Evolutionary conservation across 129 eudicot species (phyloP).

Genomic region (Flaveria linearis): DNA sequence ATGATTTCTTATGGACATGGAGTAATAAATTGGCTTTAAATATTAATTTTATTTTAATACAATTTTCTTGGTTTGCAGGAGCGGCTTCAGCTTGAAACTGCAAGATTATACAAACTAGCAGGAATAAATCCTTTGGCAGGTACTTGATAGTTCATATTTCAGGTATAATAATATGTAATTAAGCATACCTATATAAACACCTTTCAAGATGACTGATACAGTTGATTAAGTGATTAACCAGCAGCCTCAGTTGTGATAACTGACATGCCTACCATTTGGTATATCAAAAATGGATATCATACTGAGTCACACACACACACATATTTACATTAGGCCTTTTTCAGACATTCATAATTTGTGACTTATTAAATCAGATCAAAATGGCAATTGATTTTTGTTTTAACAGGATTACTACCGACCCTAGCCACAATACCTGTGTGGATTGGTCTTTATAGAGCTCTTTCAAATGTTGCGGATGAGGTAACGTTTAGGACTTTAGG

Average conservation of each 20-base stretch:
- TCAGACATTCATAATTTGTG: neutral
- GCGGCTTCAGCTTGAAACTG: constrained; percentile 92
- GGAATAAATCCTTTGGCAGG: constrained; percentile 97
- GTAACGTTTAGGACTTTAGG: constrained; percentile 34
- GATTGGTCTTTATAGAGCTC: constrained; percentile 98
- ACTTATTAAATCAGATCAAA: neutral
- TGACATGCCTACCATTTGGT: neutral
- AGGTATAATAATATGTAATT: neutral
- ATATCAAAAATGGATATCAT: neutral
- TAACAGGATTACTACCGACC: constrained; percentile 88
- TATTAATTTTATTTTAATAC: neutral
- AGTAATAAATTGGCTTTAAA: neutral
- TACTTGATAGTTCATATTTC: constrained; percentile 22
- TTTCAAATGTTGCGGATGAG: constrained; percentile 97
- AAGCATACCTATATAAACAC: neutral
- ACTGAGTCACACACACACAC: neutral
- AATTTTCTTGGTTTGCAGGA: constrained; percentile 54
- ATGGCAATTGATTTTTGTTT: neutral
- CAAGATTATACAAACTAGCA: constrained; percentile 90
- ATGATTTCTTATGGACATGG: neutral
- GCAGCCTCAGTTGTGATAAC: neutral
- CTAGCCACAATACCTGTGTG: constrained; percentile 97
- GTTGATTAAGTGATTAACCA: neutral
- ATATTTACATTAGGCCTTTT: neutral
- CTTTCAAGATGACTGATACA: constrained; percentile 1